Conservation (phyloP, 1,139 yeast genomes). For the Entelexis sorbosivorans region DNA sequence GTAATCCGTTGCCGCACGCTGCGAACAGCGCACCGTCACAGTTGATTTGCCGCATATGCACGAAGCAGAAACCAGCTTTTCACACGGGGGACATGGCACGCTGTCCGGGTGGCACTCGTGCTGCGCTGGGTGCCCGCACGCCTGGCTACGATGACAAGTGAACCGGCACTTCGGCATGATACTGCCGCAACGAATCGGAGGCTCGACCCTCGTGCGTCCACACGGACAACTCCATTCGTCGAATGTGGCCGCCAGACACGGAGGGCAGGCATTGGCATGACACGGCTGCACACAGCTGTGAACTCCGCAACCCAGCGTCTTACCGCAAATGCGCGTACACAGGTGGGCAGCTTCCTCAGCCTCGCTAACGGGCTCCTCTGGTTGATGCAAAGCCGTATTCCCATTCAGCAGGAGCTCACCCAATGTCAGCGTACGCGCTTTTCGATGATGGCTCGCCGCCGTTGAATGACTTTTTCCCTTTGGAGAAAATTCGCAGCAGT, state of each 20-base stretch:
- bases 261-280: conserved; percentile 20
- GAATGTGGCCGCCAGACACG: conserved; percentile 18
- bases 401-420: background rate
- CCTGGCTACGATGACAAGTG: conserved; percentile 15
- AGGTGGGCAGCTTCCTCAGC: conserved; percentile 19
- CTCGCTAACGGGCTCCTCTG: conserved; percentile 1
- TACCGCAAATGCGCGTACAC: conserved; percentile 17
- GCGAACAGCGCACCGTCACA: conserved; percentile 6
- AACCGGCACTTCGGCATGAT: conserved; percentile 14
- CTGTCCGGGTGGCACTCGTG: conserved; percentile 20
- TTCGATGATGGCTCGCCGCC: background rate
- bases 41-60: conserved; percentile 20
- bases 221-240: conserved; percentile 22
- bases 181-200: conserved; percentile 22
- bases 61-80: background rate
- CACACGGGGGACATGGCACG: conserved; percentile 18
- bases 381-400: background rate
- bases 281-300: conserved; percentile 18
- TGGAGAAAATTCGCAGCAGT: conserved; percentile 7
- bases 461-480: background rate
- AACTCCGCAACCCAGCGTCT: conserved; percentile 17
- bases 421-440: background rate
- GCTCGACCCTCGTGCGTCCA: conserved; percentile 17
- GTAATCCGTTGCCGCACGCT: background rate
- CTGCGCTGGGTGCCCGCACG: conserved; percentile 20